phyloP scores from a whole-genome alignment of 768 basidiomycete species.

The Russula sp. region DNA sequence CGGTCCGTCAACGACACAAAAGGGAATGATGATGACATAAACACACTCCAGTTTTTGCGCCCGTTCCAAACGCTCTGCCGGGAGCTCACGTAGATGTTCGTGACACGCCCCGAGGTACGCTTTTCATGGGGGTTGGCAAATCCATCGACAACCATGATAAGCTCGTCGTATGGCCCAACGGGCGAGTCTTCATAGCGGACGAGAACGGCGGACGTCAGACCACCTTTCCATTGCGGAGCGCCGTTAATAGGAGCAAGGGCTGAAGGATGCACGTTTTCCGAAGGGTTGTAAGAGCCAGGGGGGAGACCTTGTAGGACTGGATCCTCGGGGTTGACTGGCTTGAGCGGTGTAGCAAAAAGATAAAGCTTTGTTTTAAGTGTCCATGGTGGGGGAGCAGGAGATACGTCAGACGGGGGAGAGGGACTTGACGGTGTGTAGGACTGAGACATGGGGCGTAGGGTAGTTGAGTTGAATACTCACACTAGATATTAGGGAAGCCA shows the following conservation, averaged over 20 bases:
- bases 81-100: slow-evolving; percentile 18
- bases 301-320: slow-evolving; percentile 20
- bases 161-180: slow-evolving; percentile 23
- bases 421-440: not conserved
- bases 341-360: slow-evolving; percentile 1
- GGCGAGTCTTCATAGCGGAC: slow-evolving; percentile 15
- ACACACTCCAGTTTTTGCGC: slow-evolving; percentile 19
- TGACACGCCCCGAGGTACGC: slow-evolving; percentile 1
- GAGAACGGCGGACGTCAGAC: not conserved
- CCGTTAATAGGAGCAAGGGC: slow-evolving; percentile 14
- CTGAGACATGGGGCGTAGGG: not conserved
- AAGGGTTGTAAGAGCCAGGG: slow-evolving; percentile 13
- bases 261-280: slow-evolving; percentile 15
- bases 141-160: not conserved
- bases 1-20: not conserved
- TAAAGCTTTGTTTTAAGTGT: slow-evolving; percentile 7
- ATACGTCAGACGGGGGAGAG: not conserved
- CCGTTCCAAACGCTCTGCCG: slow-evolving; percentile 14
- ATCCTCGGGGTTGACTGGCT: slow-evolving; percentile 5
- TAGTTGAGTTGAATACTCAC: too few relatives aligned
- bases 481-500: too few relatives aligned
- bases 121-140: slow-evolving; percentile 8
- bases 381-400: slow-evolving; percentile 16
- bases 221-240: slow-evolving; percentile 13
- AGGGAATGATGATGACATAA: too few relatives aligned